Conservation (phyloP, 2,329 filamentous ascomycete genomes). For the Talaromyces sp. region DNA sequence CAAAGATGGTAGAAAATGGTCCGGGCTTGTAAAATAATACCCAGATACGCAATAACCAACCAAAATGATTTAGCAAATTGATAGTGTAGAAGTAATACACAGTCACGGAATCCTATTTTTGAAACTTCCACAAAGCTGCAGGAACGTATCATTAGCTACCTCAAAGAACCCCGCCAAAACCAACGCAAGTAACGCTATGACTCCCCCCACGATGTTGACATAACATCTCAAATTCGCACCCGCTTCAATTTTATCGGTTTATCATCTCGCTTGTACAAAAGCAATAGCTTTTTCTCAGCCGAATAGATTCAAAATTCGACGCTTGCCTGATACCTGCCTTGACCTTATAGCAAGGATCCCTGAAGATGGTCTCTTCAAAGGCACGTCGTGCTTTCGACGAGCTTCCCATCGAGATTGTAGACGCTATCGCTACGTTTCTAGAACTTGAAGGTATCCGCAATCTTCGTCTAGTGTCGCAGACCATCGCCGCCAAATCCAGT, state of each 20-base stretch:
- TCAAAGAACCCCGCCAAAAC: neutral
- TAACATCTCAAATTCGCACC: neutral
- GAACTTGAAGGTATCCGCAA: neutral
- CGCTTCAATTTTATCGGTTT: neutral
- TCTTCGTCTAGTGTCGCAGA: neutral
- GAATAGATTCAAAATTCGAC: neutral
- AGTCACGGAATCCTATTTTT: too few relatives aligned
- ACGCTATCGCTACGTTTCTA: neutral
- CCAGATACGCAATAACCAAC: too few relatives aligned
- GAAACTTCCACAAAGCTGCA: too few relatives aligned
- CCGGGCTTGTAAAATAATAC: too few relatives aligned
- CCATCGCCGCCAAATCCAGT: neutral
- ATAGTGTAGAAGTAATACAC: too few relatives aligned
- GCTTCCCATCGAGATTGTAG: neutral
- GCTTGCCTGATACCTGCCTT: too few relatives aligned
- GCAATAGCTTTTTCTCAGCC: neutral
- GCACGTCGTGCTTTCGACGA: neutral
- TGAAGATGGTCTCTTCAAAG: neutral
- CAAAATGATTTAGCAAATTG: too few relatives aligned
- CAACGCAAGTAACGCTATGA: neutral
- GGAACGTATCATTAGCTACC: too few relatives aligned
- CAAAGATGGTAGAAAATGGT: too few relatives aligned
- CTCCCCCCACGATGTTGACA: neutral
- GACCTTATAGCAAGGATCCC: neutral
- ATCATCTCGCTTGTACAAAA: too few relatives aligned